Base-by-base conservation (phyloP, 352 stramenopile species). In the Globisporangium cystogenes region DNA sequence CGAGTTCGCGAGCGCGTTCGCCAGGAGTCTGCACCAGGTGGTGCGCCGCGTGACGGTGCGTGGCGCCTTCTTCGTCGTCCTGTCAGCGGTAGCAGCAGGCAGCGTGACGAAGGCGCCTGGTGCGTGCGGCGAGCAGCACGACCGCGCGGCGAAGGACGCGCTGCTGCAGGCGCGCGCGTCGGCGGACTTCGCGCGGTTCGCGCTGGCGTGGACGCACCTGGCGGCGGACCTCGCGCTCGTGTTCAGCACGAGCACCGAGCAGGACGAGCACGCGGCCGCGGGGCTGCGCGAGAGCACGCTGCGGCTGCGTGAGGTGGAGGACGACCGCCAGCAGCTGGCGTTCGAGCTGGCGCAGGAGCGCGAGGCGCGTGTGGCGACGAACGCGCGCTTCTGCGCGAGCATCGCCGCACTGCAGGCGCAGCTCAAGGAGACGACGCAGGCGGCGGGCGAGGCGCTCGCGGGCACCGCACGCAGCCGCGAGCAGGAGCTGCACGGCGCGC, bases 311-410 rank as follows among this genome's bases (percentile, higher is more conserved):
- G 80, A 91, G 35, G 56, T 62, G 7, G 72, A 87, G 43, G 74
- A 89, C 59, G 77, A 91, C 50, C 60, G 72, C 11, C 69, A 71
- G 41, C 80, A 89, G 56, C 60, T 87, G 12, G 53, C 53, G 20
- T 86, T 87, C 37, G 80, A 91, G 50, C 72, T 91, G 4, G 21
- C 55, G 11, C 55, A 67, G 18, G 65, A 71, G 47, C 69, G 63
- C 0, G 70, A 82, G 21, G 52, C 64, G 10, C 72, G 66, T 3
- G 47, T 55, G 18, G 40, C 31, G 4, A 70, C 72, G 54, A 59
- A 54, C 15, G 39, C 60, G 14, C 72, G 68, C 39, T 68, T 76
- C 43, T 50, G 57, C 21, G 49, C 59, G 42, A 74, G 61, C 24
- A 70, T 80, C 35, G 27, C 64, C 11, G 35, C 55, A 3, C 55